These are phyloP conservation scores for Hymenoscyphus repandus DNA, from an alignment of 2,329 filamentous ascomycete species.

Conservation along the genomic window DNA sequence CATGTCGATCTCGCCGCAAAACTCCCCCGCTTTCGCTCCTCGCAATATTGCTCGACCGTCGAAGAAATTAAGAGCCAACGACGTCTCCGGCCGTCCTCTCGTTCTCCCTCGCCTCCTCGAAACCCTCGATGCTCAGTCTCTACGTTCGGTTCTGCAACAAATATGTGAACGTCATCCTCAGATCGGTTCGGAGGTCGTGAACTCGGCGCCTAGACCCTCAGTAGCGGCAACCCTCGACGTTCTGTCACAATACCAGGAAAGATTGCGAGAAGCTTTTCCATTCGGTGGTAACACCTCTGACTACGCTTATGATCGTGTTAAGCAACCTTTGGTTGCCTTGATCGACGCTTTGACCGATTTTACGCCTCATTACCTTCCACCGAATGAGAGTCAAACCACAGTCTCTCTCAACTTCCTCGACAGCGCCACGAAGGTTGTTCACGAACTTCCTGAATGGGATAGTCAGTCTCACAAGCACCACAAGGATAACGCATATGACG, in stretches of 20 bases:
- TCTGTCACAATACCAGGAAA: conserved; percentile 73
- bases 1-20: conserved; percentile 84
- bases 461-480: conserved; percentile 82
- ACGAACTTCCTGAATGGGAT: conserved; percentile 86
- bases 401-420: conserved; percentile 84
- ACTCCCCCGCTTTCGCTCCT: conserved; percentile 70
- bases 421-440: conserved; percentile 82
- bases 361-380: conserved; percentile 91
- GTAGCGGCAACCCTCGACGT: conserved; percentile 76
- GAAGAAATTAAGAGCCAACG: conserved; percentile 59
- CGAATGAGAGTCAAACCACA: conserved; percentile 78
- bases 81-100: conserved; percentile 62
- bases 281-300: conserved; percentile 82
- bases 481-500: conserved; percentile 94
- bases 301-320: conserved; percentile 92
- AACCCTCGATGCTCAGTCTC: conserved; percentile 79
- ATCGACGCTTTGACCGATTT: conserved; percentile 90
- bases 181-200: conserved; percentile 78
- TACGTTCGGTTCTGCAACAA: conserved; percentile 80
- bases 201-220: conserved; percentile 80
- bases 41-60: conserved; percentile 62
- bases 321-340: conserved; percentile 71
- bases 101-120: conserved; percentile 78
- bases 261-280: conserved; percentile 74
- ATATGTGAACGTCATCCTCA: conserved; percentile 87